These are phyloP conservation scores for Cyclotella baltica DNA, from an alignment of 108 stramenopile genomes.

Conservation along the genomic window DNA sequence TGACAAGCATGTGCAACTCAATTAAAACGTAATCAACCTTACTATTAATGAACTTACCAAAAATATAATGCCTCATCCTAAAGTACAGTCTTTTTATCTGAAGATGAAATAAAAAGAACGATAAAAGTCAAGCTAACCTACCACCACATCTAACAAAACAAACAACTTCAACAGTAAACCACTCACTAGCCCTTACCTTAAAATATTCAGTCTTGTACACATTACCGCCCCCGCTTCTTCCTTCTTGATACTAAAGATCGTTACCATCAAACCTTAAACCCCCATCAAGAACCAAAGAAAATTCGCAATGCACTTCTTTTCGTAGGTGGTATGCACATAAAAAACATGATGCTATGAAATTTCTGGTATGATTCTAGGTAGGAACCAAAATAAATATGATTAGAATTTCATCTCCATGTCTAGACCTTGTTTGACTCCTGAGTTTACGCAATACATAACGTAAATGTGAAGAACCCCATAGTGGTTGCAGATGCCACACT, in stretches of 20 bases:
- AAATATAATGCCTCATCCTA: slow-evolving; percentile 56
- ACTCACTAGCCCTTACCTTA: slow-evolving; percentile 29
- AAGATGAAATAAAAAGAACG: not conserved
- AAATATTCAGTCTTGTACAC: slow-evolving; percentile 31
- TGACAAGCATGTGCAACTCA: not conserved
- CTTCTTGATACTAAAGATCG: slow-evolving; percentile 36
- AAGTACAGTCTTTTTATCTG: slow-evolving; percentile 48
- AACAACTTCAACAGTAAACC: no score
- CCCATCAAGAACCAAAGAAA: slow-evolving; percentile 4
- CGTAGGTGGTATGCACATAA: slow-evolving; percentile 25
- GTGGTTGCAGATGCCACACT: no score
- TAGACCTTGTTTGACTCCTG: no score
- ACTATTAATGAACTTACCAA: slow-evolving; percentile 9
- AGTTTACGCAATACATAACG: no score
- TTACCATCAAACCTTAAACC: slow-evolving; percentile 25
- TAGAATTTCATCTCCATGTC: no score
- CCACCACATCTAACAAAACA: no score
- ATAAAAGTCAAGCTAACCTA: not conserved
- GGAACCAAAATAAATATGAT: no score
- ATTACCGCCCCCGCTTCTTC: slow-evolving; percentile 9
- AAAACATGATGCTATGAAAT: no score
- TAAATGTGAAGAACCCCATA: no score
- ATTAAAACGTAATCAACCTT: not conserved
- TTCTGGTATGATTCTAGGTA: no score
- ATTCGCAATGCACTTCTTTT: slow-evolving; percentile 19